Percentiles rank a stretch among this genome's conserved stretches.
phyloP scores from a whole-genome alignment of 2,329 filamentous ascomycete genomes.

The Aspergillus pseudonomiae region DNA sequence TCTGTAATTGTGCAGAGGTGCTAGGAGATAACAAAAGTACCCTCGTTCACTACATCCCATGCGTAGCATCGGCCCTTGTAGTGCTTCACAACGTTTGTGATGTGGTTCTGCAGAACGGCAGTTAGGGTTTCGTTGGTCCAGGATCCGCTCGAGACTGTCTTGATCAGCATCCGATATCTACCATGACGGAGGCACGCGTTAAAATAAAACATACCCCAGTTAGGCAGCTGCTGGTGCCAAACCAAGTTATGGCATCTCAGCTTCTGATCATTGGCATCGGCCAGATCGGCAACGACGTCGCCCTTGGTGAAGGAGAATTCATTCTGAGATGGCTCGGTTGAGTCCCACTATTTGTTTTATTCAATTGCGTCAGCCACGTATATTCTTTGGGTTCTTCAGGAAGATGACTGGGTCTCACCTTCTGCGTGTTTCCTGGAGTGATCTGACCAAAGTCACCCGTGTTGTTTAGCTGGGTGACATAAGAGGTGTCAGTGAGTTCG shows the following conservation, averaged over 20 bases:
- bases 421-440: slow-evolving; percentile 66
- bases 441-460: slow-evolving; percentile 66
- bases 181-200: slow-evolving; percentile 43
- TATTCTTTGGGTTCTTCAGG: background rate
- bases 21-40: slow-evolving; percentile 14
- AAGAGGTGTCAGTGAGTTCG: slow-evolving; percentile 57
- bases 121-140: slow-evolving; percentile 64
- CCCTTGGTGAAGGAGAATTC: slow-evolving; percentile 62
- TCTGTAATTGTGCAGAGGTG: background rate
- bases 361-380: background rate
- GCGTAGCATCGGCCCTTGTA: slow-evolving; percentile 42
- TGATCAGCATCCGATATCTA: slow-evolving; percentile 1
- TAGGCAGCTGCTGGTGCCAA: slow-evolving; percentile 52
- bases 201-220: slow-evolving; percentile 55
- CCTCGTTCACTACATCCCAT: slow-evolving; percentile 47
- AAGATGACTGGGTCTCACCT: slow-evolving; percentile 32
- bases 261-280: slow-evolving; percentile 46
- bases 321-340: slow-evolving; percentile 60
- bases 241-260: slow-evolving; percentile 66
- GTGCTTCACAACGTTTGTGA: slow-evolving; percentile 40
- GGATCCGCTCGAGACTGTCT: slow-evolving; percentile 45
- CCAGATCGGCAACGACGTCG: slow-evolving; percentile 51
- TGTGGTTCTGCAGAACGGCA: slow-evolving; percentile 54
- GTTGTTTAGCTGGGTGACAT: slow-evolving; percentile 61
- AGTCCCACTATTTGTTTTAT: slow-evolving; percentile 56